phyloP scores from a whole-genome alignment of 441 rosid genomes.

The Gossypium armourianum region DNA sequence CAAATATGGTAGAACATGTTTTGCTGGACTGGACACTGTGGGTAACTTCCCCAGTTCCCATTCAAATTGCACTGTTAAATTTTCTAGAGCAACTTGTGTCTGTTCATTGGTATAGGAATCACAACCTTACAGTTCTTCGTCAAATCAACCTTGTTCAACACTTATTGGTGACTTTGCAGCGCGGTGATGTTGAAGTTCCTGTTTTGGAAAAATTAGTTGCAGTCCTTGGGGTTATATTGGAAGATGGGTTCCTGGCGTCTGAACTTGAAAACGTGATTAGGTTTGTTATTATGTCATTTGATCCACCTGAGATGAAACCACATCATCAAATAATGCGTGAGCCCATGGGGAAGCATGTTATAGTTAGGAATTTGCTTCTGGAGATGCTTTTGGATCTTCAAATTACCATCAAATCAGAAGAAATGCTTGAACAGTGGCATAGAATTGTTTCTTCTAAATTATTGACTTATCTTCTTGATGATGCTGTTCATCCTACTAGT shows the following conservation, averaged over 20 bases:
- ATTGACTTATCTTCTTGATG: conserved; percentile 92
- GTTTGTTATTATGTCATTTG: conserved; percentile 95
- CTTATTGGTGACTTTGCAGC: conserved; percentile 85
- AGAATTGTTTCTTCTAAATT: conserved; percentile 93
- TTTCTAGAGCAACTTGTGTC: conserved; percentile 98
- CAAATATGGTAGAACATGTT: conserved; percentile 98
- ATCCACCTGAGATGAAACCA: conserved; percentile 84
- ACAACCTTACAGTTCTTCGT: conserved; percentile 88
- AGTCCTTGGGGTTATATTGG: conserved; percentile 91
- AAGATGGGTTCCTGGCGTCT: conserved; percentile 88
- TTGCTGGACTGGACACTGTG: conserved; percentile 99
- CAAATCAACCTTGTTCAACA: conserved; percentile 93
- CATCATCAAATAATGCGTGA: conserved; percentile 60
- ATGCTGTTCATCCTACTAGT: conserved; percentile 98
- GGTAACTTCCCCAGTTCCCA: conserved; percentile 82
- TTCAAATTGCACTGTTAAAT: conserved; percentile 85
- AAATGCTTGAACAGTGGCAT: conserved; percentile 98
- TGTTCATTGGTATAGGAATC: conserved; percentile 98
- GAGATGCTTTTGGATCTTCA: conserved; percentile 99
- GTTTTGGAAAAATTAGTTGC: conserved; percentile 94
- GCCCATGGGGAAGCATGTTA: conserved; percentile 94
- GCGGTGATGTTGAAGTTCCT: conserved; percentile 98
- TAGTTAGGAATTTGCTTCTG: conserved; percentile 92
- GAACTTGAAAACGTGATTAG: conserved; percentile 94
- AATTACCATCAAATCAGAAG: conserved; percentile 93